Evolutionary conservation across 2,329 filamentous ascomycete species (phyloP).

Genomic region (Aspergillus amoenus): DNA sequence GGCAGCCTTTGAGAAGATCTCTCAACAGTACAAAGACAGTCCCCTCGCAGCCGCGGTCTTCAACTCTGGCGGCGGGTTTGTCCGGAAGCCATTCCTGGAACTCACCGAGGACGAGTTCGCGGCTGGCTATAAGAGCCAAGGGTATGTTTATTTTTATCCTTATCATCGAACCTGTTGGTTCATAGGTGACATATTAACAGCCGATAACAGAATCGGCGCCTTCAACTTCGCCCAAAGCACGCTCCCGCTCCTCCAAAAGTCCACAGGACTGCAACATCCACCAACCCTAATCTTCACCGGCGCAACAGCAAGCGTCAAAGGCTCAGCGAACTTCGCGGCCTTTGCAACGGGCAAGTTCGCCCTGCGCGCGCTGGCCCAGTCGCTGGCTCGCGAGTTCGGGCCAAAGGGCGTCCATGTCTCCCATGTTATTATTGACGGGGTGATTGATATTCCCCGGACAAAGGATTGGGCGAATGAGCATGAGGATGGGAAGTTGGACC

Average conservation of each 20-base stretch:
- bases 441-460: conserved; percentile 76
- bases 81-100: conserved; percentile 62
- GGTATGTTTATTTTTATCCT: conserved; percentile 36
- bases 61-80: conserved; percentile 59
- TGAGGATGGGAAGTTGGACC: conserved; percentile 67
- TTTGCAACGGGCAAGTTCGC: conserved; percentile 84
- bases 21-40: conserved; percentile 51
- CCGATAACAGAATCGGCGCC: conserved; percentile 53
- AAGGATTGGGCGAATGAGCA: conserved; percentile 59
- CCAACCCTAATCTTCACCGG: conserved; percentile 84
- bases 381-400: conserved; percentile 78
- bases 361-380: conserved; percentile 70
- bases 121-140: conserved; percentile 50
- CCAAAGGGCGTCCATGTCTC: conserved; percentile 81
- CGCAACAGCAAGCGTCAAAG: conserved; percentile 76
- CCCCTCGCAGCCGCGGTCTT: conserved; percentile 57
- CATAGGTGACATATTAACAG: background rate
- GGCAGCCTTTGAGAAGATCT: conserved; percentile 54
- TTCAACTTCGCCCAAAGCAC: conserved; percentile 73
- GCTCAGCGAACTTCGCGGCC: conserved; percentile 64
- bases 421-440: conserved; percentile 79
- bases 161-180: background rate
- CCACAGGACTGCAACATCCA: conserved; percentile 59
- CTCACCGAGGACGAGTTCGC: conserved; percentile 59
- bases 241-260: conserved; percentile 68